phyloP scores from a whole-genome alignment of 1,139 yeast species.

The Diutina scorzettiae region DNA sequence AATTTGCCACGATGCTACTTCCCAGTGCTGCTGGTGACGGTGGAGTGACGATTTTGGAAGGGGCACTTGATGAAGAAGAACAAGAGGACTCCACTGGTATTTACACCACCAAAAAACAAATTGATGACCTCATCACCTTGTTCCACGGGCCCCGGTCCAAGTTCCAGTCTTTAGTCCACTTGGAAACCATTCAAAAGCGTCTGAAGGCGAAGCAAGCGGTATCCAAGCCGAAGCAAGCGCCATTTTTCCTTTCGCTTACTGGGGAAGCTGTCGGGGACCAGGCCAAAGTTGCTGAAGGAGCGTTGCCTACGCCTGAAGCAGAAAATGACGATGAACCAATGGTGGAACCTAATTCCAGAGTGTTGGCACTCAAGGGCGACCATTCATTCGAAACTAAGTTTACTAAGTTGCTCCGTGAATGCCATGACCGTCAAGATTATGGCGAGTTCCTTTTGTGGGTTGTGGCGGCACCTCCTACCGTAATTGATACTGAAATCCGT shows the following conservation, averaged over 20 bases:
- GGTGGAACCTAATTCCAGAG: conserved; percentile 16
- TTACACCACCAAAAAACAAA: conserved; percentile 54
- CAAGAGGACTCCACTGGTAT: conserved; percentile 18
- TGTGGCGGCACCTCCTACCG: conserved; percentile 60
- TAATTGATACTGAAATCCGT: conserved; percentile 76
- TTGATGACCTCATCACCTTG: conserved; percentile 58
- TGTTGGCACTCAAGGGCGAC: conserved; percentile 16
- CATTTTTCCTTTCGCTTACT: conserved; percentile 60
- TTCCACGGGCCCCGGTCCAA: conserved; percentile 69
- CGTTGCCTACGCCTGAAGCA: not conserved
- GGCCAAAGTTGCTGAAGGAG: conserved; percentile 49
- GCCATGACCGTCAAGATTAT: conserved; percentile 29
- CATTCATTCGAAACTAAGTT: conserved; percentile 59
- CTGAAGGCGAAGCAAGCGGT: conserved; percentile 87
- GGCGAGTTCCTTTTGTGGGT: conserved; percentile 41
- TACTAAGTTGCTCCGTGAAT: conserved; percentile 51
- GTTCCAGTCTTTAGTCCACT: conserved; percentile 63
- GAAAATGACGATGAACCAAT: conserved; percentile 10
- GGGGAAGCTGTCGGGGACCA: conserved; percentile 62
- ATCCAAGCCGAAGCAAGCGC: conserved; percentile 74
- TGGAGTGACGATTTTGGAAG: conserved; percentile 64
- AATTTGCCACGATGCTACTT: conserved; percentile 43
- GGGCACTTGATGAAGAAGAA: conserved; percentile 44
- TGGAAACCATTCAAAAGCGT: conserved; percentile 75
- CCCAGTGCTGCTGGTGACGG: conserved; percentile 85